Evolutionary conservation across 2,329 filamentous ascomycete genomes (phyloP).

Genomic region (Rhynchosporium secalis): DNA sequence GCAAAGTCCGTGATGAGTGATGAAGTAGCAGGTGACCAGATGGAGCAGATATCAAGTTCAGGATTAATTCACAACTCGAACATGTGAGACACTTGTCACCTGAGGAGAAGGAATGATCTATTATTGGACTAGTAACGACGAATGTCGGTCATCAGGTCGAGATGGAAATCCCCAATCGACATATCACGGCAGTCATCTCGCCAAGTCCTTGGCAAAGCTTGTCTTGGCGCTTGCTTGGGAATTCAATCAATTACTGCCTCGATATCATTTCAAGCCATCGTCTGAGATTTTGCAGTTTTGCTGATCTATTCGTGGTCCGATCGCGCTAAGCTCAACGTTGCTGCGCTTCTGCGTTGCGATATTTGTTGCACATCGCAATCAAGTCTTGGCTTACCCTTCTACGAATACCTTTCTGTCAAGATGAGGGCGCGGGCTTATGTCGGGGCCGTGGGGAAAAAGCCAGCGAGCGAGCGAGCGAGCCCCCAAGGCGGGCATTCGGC

Average conservation of each 20-base stretch:
- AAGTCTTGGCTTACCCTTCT: neutral
- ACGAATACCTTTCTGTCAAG: slow-evolving; percentile 8
- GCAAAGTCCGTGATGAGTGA: slow-evolving; percentile 1
- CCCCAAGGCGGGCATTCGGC: neutral
- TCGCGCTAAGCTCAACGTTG: neutral
- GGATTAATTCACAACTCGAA: neutral
- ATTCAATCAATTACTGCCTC: neutral
- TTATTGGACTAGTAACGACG: neutral
- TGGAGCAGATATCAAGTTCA: neutral
- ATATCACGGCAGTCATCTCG: slow-evolving; percentile 5
- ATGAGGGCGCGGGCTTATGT: slow-evolving; percentile 3
- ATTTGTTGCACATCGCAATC: slow-evolving; percentile 3
- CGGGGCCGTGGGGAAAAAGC: neutral
- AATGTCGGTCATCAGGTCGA: neutral
- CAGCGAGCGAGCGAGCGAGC: neutral
- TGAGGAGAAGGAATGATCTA: neutral
- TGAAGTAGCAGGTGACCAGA: neutral
- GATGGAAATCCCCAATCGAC: neutral
- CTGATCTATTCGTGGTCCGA: neutral
- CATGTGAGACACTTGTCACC: neutral
- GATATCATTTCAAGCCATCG: neutral
- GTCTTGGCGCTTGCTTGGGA: slow-evolving; percentile 6
- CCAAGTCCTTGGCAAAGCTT: slow-evolving; percentile 10
- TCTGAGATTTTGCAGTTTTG: neutral
- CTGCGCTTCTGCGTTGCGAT: neutral